Conservation (phyloP, 306 rosid species). For the Aeschynomene evenia region DNA sequence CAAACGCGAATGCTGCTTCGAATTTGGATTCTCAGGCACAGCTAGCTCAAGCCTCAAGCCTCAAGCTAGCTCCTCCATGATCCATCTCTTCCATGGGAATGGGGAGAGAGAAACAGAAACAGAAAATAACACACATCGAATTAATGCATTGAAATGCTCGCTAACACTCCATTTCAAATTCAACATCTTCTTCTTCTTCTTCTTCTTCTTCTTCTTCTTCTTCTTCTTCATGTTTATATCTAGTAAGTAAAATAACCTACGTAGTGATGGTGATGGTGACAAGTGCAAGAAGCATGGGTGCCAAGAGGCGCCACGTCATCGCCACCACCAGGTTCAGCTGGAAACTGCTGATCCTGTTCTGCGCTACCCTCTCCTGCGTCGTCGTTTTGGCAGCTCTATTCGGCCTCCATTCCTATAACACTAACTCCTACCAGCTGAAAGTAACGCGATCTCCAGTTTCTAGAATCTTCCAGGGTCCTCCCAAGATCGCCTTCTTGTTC, state of each 20-base stretch:
- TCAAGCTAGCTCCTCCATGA: not conserved
- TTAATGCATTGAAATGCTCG: not conserved
- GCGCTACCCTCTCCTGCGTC: conserved; percentile 54
- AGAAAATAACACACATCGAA: not conserved
- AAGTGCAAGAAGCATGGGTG: conserved; percentile 44
- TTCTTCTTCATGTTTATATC: not conserved
- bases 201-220: no score
- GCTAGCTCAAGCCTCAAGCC: no score
- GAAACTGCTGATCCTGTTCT: conserved; percentile 57
- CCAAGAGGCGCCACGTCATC: conserved; percentile 54
- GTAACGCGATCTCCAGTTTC: conserved; percentile 39
- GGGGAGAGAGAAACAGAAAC: not conserved
- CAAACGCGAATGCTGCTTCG: not conserved
- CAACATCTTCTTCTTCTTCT: no score
- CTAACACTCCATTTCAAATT: not conserved
- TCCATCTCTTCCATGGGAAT: not conserved
- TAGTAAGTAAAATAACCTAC: no score
- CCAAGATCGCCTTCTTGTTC: conserved; percentile 85
- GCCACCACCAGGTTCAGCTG: conserved; percentile 42
- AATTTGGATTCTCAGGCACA: not conserved
- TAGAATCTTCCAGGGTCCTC: conserved; percentile 47
- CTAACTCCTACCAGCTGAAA: conserved; percentile 15
- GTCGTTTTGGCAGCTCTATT: conserved; percentile 43
- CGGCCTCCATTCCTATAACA: conserved; percentile 41
- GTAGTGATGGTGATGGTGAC: conserved; percentile 4